Conservation (phyloP, 495 filamentous ascomycete species). For the Aspergillus steynii region DNA sequence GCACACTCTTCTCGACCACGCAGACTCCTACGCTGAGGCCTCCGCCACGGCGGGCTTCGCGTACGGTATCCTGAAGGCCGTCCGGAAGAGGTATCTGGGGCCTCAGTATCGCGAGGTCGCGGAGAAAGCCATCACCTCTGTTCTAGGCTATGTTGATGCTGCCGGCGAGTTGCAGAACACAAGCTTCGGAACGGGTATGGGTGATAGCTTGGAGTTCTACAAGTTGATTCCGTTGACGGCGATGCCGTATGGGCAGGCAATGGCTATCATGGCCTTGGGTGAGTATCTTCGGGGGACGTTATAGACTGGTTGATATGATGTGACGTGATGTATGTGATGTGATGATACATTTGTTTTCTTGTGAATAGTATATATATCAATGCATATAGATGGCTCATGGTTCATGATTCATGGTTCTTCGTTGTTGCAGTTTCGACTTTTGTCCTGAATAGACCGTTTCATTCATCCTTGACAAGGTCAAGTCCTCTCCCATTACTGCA, state of each 20-base stretch:
- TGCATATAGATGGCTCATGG: neutral
- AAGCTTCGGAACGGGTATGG: constrained; percentile 76
- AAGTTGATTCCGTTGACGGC: constrained; percentile 66
- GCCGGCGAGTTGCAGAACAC: constrained; percentile 66
- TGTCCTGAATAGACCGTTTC: too few species aligned
- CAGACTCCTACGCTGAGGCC: constrained; percentile 64
- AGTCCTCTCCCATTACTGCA: too few species aligned
- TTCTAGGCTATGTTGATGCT: constrained; percentile 57
- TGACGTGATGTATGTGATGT: neutral
- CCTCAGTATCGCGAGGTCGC: constrained; percentile 50
- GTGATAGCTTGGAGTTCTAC: constrained; percentile 65
- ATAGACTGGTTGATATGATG: constrained; percentile 15
- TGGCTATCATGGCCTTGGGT: constrained; percentile 71
- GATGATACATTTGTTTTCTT: neutral
- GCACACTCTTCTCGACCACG: constrained; percentile 67
- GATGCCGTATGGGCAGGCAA: constrained; percentile 79
- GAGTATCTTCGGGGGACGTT: constrained; percentile 61
- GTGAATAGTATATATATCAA: neutral
- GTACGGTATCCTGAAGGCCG: constrained; percentile 70
- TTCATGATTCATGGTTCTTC: too few species aligned
- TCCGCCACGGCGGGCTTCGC: constrained; percentile 77
- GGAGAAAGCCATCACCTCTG: constrained; percentile 59
- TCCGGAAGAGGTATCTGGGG: constrained; percentile 65
- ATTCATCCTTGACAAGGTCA: too few species aligned
- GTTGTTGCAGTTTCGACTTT: too few species aligned